phyloP scores from a whole-genome alignment of 352 stramenopile species.

The Phytopythium helicoides region DNA sequence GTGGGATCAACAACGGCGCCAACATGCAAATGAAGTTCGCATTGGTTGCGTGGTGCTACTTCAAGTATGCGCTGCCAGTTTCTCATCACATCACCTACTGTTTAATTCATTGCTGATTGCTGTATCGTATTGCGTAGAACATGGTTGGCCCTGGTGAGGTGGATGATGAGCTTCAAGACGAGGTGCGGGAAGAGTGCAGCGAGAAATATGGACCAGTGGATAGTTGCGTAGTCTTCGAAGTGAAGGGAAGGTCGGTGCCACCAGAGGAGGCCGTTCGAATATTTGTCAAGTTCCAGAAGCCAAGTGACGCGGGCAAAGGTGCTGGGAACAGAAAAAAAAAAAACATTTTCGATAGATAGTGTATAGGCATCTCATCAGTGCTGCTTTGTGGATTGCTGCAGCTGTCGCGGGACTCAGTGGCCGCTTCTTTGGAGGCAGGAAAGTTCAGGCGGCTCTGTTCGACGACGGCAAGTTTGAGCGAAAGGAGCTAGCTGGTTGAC shows the following conservation, averaged over 20 bases:
- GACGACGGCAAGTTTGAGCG: conserved; percentile 77
- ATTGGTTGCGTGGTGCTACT: conserved; percentile 30
- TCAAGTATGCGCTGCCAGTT: conserved; percentile 12
- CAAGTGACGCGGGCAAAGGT: conserved; percentile 78
- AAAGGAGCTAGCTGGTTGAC: conserved; percentile 50
- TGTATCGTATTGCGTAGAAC: conserved; percentile 54
- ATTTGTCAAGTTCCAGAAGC: conserved; percentile 84
- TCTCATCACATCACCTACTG: background rate
- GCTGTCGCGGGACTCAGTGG: conserved; percentile 79
- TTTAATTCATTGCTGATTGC: background rate
- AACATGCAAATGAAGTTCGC: background rate
- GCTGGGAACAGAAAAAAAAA: no score
- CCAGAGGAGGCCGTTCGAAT: conserved; percentile 84
- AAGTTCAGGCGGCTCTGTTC: conserved; percentile 80
- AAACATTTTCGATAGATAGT: no score
- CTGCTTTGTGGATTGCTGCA: conserved; percentile 21
- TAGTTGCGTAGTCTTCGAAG: conserved; percentile 78
- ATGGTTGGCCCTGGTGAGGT: conserved; percentile 91
- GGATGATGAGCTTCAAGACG: conserved; percentile 82
- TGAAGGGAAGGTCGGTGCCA: conserved; percentile 25
- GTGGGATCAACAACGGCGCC: conserved; percentile 19
- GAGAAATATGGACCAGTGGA: conserved; percentile 79
- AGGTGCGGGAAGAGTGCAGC: conserved; percentile 87
- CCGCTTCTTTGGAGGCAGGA: conserved; percentile 88
- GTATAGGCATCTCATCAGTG: no score